A percentile compares a stretch with the other conserved stretches of the same genome.
Evolutionary conservation across 2,329 filamentous ascomycete genomes (phyloP).

Genomic region (Amylocarpus encephaloides): DNA sequence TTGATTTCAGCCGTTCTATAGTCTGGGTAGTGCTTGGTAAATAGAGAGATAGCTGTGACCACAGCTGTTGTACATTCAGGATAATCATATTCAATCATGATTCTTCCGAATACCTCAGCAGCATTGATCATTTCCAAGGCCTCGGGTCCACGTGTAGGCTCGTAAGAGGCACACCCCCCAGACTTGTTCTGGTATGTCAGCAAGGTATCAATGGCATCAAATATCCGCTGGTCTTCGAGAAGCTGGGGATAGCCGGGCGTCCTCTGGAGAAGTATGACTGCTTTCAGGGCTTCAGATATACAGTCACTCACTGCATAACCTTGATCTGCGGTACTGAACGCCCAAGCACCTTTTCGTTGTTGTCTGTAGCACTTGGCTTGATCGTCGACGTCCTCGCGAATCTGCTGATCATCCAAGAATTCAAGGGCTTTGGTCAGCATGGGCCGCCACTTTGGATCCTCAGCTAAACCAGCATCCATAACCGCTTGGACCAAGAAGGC

Average conservation of each 20-base stretch:
- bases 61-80: slow-evolving; percentile 96
- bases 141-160: slow-evolving; percentile 70
- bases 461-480: slow-evolving; percentile 70
- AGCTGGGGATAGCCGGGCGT: slow-evolving; percentile 67
- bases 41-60: slow-evolving; percentile 78
- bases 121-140: slow-evolving; percentile 84
- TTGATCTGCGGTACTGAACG: slow-evolving; percentile 86
- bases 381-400: slow-evolving; percentile 73
- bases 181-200: slow-evolving; percentile 83
- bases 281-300: slow-evolving; percentile 83
- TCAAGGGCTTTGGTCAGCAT: slow-evolving; percentile 78
- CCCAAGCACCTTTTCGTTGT: slow-evolving; percentile 87
- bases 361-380: slow-evolving; percentile 82
- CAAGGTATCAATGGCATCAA: slow-evolving; percentile 84
- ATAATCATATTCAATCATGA: slow-evolving; percentile 99
- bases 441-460: slow-evolving; percentile 68
- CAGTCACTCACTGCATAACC: slow-evolving; percentile 96
- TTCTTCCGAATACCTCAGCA: slow-evolving; percentile 90
- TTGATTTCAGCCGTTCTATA: slow-evolving; percentile 74
- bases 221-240: slow-evolving; percentile 70
- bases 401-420: slow-evolving; percentile 88
- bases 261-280: slow-evolving; percentile 77
- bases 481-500: slow-evolving; percentile 81
- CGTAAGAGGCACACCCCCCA: slow-evolving; percentile 87
- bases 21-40: slow-evolving; percentile 72